Percentiles rank a stretch among this genome's conserved stretches.
Evolutionary conservation across 2,329 filamentous ascomycete genomes (phyloP).

Genomic region (Trichothecium roseum): DNA sequence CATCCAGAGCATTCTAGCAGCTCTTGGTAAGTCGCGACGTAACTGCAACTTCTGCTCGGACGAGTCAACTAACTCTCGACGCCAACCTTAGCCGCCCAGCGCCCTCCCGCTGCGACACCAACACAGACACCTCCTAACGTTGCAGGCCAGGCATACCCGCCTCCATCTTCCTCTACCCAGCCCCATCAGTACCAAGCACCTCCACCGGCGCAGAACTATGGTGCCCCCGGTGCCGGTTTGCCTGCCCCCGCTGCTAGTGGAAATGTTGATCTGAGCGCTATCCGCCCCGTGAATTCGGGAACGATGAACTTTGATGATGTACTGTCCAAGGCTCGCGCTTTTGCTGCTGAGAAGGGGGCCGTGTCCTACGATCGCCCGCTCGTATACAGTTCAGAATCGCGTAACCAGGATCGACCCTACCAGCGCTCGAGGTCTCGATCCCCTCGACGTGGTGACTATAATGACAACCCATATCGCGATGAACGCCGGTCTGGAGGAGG

Average conservation of each 20-base stretch:
- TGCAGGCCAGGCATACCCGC: constrained; percentile 26
- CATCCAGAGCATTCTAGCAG: constrained; percentile 37
- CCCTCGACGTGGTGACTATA: constrained; percentile 59
- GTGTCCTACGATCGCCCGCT: constrained; percentile 48
- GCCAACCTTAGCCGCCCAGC: constrained; percentile 28
- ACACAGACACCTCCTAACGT: constrained; percentile 29
- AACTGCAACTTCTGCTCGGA: constrained; percentile 3
- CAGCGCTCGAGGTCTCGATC: constrained; percentile 64
- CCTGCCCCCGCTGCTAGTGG: constrained; percentile 65
- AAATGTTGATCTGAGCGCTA: constrained; percentile 68
- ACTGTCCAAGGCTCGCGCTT: constrained; percentile 73
- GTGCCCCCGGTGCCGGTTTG: constrained; percentile 29
- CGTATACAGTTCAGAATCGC: constrained; percentile 28
- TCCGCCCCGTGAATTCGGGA: constrained; percentile 70
- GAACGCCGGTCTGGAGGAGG: constrained; percentile 61
- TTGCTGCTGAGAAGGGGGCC: constrained; percentile 69
- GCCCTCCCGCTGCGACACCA: constrained; percentile 29
- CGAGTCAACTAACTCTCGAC: constrained; percentile 10
- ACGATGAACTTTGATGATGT: constrained; percentile 77
- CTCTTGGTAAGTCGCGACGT: constrained; percentile 28
- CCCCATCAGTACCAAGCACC: constrained; percentile 21
- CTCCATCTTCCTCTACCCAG: constrained; percentile 23
- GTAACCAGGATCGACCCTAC: constrained; percentile 39
- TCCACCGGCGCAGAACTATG: constrained; percentile 18
- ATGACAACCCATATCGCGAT: constrained; percentile 77